Evolutionary conservation across 768 basidiomycete genomes (phyloP), one percentile per base, ranked within the genome.

Genomic region (Russula foetens): DNA sequence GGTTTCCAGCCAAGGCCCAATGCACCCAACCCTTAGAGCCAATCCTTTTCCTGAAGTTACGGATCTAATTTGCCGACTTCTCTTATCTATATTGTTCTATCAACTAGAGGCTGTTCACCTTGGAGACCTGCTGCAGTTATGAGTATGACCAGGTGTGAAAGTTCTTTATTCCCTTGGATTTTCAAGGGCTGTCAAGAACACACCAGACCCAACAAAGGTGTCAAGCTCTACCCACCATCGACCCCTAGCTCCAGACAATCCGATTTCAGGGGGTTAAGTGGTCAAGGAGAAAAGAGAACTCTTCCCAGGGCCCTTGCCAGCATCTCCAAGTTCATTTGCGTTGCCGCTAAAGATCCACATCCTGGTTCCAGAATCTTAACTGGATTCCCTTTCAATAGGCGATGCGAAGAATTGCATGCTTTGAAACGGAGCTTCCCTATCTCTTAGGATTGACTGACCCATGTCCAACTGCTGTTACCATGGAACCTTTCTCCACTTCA

Each of bases 401-500:
- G 79, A 76, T 74, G 68, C 76, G 79, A 79, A 83, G 67, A 83
- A 83, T 79, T 77, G 77, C 64, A 68, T 77, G 74, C 81, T 81
- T 84, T 83, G 75, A 83, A 83, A 84, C 81, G 80, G 83, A 83
- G 79, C 79, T 83, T 80, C 79, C 81, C 82, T 84, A 82, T 82
- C 79, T 81, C 82, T 84, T 84, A 58, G 84, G 84, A 86, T 84
- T 83, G 83, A 85, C 84, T 87, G 78, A 86, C 84, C 84, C 84
- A 82, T 85, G 84, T 85, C 81, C 85, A 86, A 86, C 83, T 84
- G 83, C 84, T 85, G 84, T 86, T 85, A 84, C 81, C 85, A 85
- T 82, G 84, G 84, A 85, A 85, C 85, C 84, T 84, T 86, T 87
- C 84, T 84, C 85, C 85, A 86, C 85, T 86, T 86, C 85, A 85